phyloP scores from a whole-genome alignment of 2,329 filamentous ascomycete species.

The Rhynchosporium agropyri region DNA sequence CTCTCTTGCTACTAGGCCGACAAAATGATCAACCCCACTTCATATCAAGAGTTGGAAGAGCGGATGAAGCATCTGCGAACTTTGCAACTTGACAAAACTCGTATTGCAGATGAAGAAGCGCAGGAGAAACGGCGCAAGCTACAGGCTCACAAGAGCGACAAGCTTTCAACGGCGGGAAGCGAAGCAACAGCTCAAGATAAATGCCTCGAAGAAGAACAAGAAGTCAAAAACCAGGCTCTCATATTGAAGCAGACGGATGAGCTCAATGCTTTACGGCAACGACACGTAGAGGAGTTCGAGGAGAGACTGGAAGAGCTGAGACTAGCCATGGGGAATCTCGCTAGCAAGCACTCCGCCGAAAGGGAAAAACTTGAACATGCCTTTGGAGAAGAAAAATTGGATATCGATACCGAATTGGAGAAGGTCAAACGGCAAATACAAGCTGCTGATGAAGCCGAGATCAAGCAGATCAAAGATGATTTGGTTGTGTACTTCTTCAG shows the following conservation, averaged over 20 bases:
- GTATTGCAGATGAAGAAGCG: neutral
- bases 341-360: neutral
- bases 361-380: neutral
- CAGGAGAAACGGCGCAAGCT: neutral
- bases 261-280: neutral
- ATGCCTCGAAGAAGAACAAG: neutral
- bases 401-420: neutral
- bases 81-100: too few relatives aligned
- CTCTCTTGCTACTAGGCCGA: neutral
- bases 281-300: neutral
- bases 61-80: neutral
- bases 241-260: neutral
- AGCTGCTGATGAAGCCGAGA: neutral
- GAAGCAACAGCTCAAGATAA: constrained; percentile 2
- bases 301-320: neutral
- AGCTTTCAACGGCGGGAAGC: neutral
- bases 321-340: neutral
- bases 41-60: constrained; percentile 1
- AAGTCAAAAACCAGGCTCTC: constrained; percentile 26
- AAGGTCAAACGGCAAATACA: neutral
- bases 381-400: neutral
- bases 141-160: neutral
- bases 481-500: neutral
- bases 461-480: neutral
- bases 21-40: neutral